Percentiles rank a stretch among this genome's conserved stretches.
phyloP scores from a whole-genome alignment of 106 monocot species.

The Vanilla planifolia region DNA sequence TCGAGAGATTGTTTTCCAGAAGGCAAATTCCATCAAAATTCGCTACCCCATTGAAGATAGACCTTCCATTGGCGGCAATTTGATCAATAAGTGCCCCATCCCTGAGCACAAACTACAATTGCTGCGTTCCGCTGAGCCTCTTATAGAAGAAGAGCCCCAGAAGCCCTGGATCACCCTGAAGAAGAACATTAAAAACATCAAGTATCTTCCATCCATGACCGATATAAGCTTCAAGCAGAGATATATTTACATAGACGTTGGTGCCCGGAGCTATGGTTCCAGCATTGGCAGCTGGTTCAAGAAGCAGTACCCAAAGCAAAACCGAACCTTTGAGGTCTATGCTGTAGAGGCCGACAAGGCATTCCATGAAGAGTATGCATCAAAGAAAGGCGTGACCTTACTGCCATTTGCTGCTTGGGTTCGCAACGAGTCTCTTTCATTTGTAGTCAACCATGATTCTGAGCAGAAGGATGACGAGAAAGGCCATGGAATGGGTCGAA shows the following conservation, averaged over 20 bases:
- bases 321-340: conserved; percentile 51
- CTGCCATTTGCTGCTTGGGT: conserved; percentile 66
- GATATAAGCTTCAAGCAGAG: conserved; percentile 56
- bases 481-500: conserved; percentile 60
- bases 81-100: conserved; percentile 30
- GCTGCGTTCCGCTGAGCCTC: conserved; percentile 35
- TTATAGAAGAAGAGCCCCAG: conserved; percentile 55
- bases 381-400: conserved; percentile 46
- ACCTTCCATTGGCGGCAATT: conserved; percentile 9
- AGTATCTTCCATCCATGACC: conserved; percentile 49
- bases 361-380: conserved; percentile 46
- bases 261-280: conserved; percentile 66
- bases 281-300: conserved; percentile 83
- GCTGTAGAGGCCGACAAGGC: conserved; percentile 58
- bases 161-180: conserved; percentile 76
- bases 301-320: conserved; percentile 79
- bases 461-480: conserved; percentile 32
- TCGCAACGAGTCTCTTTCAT: conserved; percentile 53
- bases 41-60: background rate
- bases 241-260: conserved; percentile 62
- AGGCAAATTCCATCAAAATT: conserved; percentile 3
- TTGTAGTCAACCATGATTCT: conserved; percentile 44
- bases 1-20: conserved; percentile 31
- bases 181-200: conserved; percentile 58
- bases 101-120: conserved; percentile 40